A percentile compares a stretch with the other conserved stretches of the same genome.
Conservation (phyloP, 2,329 filamentous ascomycete species). For the Rutstroemia sp. region DNA sequence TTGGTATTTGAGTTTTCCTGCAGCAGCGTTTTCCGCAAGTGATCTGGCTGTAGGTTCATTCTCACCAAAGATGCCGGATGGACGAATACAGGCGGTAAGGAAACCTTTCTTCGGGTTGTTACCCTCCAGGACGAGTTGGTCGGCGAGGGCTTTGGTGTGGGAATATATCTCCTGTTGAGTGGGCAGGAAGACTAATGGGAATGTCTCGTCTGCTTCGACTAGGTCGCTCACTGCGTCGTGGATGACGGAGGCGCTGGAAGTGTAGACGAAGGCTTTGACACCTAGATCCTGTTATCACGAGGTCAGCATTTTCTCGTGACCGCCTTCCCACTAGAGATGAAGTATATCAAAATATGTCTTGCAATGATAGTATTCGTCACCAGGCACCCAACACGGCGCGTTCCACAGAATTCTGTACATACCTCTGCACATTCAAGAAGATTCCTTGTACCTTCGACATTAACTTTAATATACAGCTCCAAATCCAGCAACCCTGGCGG, state of each 20-base stretch:
- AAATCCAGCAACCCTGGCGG: conserved; percentile 31
- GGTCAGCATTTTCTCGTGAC: neutral
- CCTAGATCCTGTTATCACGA: conserved; percentile 31
- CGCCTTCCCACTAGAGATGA: too few relatives aligned
- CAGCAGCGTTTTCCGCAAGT: conserved; percentile 37
- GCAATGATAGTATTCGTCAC: too few relatives aligned
- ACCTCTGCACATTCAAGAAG: conserved; percentile 32
- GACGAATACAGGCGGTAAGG: conserved; percentile 41
- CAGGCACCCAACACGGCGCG: neutral
- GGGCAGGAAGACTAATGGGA: conserved; percentile 11
- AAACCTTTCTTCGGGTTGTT: conserved; percentile 28
- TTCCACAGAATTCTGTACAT: neutral
- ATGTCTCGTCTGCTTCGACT: conserved; percentile 37
- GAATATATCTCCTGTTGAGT: conserved; percentile 16
- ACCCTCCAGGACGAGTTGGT: conserved; percentile 14
- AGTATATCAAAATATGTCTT: too few relatives aligned
- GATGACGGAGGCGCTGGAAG: conserved; percentile 42
- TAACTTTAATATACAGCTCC: conserved; percentile 38
- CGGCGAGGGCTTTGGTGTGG: conserved; percentile 15
- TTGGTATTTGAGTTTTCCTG: conserved; percentile 42
- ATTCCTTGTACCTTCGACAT: conserved; percentile 42
- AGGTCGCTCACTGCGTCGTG: conserved; percentile 37
- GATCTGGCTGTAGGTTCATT: conserved; percentile 24
- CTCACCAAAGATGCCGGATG: conserved; percentile 43
- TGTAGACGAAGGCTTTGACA: conserved; percentile 45